Base-by-base conservation (phyloP, 371 early-diverging fungal genomes). In the Mortierella sp. region DNA sequence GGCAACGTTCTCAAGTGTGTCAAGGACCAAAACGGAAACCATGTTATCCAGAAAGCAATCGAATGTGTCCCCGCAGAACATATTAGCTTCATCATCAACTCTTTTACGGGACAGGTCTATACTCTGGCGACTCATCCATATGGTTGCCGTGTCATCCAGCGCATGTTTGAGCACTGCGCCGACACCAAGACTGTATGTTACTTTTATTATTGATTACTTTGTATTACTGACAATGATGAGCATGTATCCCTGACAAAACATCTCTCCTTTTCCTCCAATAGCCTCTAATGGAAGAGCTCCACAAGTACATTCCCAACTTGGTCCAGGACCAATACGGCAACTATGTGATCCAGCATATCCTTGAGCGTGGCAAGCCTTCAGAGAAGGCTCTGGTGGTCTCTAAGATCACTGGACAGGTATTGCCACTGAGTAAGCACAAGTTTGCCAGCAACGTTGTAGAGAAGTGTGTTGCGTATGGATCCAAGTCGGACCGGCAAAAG, bases 311-410 rank as follows among this genome's bases (percentile, higher is more conserved):
- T 22, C 88, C 93, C 24, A 91, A 91, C 68, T 89, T 99, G 40
- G 97, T 99, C 14, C 97, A 98, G 85, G 99, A 99, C 83, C 99
- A 99, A 86, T 99, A 99, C 77, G 99, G 99, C 68, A 99, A 99
- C 89, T 99, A 99, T 88, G 98, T 99, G 45, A 97, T 99, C 65
- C 99, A 99, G 84, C 99, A 99, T 80, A 95, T 99, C 40, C 88
- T 99, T 62, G 98, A 99, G 78, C 93, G 94, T 59, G 98, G 99
- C 63, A 94, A 94, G 74, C 90, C 93, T 5, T 87, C 85, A 4
- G 97, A 98, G 83, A 95, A 95, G 84, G 86, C 90, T 16, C 77
- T 92, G 45, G 95, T 99, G 12, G 93, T 98, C 54, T 89, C 89
- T 64, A 96, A 96, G 75, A 94, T 99, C 57, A 90, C 91, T 30